Evolutionary conservation across 805 yeast genomes (phyloP), one percentile per base, ranked within the genome.

Genomic region (Ogataea wickerhamii): DNA sequence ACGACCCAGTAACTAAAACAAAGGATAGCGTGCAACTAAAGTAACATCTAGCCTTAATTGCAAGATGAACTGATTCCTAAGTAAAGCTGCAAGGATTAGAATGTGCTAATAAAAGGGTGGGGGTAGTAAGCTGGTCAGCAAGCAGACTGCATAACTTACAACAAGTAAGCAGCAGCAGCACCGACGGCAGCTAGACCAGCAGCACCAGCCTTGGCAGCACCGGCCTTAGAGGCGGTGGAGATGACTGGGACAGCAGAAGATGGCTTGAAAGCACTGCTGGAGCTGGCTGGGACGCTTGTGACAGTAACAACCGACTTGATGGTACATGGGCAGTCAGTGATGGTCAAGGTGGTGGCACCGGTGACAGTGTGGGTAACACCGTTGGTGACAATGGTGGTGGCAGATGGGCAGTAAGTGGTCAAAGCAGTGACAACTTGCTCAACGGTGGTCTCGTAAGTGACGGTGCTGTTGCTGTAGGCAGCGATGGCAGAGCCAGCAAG

Each of bases 281-380:
- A 18, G 31, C 55, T 25, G 19, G 25, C 41, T 27, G 50, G 40
- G 43, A 50, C 37, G 38, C 52, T 37, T 17, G 45, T 44, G 24
- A 45, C 47, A 32, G 53, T 45, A 44, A 44, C 34, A 36, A 53
- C 52, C 32, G 36, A 33, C 16, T 18, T 18, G 57, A 78, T 56
- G 59, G 91, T 83, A 73, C 95, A 86, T 61, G 89, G 89, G 67
- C 85, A 80, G 73, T 86, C 82, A 56, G 94, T 82, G 76, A 85
- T 74, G 63, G 93, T 85, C 56, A 86, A 66, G 52, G 94, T 85
- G 63, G 91, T 82, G 45, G 91, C 79, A 55, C 64, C 80, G 45
- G 89, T 78, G 60, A 82, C 87, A 50, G 83, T 77, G 77, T 77
- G 74, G 59, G 91, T 82, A 61, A 61, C 61, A 71, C 72, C 73